Evolutionary conservation across 495 filamentous ascomycete genomes (phyloP).

Genomic region (Neurospora cerealis): DNA sequence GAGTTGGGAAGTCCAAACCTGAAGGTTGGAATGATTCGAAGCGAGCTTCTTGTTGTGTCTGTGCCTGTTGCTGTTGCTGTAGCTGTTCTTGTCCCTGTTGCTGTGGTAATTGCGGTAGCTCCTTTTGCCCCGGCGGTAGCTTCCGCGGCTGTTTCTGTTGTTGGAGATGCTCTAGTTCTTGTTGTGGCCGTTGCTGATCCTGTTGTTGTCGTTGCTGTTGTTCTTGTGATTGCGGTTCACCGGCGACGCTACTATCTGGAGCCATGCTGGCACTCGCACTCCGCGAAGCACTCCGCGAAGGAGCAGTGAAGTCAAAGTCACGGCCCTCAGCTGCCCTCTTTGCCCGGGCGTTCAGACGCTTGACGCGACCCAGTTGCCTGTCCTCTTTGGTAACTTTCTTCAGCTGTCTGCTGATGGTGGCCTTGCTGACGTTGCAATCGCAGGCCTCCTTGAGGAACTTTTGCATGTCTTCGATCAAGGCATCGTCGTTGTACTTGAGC

Average conservation of each 20-base stretch:
- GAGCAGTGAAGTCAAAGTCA: neutral
- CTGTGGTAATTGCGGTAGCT: neutral
- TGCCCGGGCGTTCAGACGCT: neutral
- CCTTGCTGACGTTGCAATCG: conserved; percentile 13
- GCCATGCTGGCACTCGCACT: conserved; percentile 6
- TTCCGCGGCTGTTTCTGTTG: neutral
- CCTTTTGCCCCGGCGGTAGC: neutral
- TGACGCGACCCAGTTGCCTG: neutral
- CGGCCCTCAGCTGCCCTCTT: neutral
- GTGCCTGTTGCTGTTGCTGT: neutral
- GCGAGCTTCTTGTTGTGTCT: neutral
- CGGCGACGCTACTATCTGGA: neutral
- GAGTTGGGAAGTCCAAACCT: neutral
- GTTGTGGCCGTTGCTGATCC: neutral
- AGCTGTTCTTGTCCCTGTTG: neutral
- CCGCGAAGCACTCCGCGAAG: conserved; percentile 3
- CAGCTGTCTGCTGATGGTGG: conserved; percentile 12
- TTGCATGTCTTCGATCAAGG: conserved; percentile 21
- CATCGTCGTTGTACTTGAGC: conserved; percentile 18
- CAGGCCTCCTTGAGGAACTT: conserved; percentile 13
- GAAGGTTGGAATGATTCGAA: neutral
- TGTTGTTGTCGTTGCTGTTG: neutral
- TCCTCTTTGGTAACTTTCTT: conserved; percentile 3
- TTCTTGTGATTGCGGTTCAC: conserved; percentile 1
- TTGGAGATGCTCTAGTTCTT: neutral